Evolutionary conservation across 805 yeast species (phyloP).

Genomic region (Saturnispora sekii): DNA sequence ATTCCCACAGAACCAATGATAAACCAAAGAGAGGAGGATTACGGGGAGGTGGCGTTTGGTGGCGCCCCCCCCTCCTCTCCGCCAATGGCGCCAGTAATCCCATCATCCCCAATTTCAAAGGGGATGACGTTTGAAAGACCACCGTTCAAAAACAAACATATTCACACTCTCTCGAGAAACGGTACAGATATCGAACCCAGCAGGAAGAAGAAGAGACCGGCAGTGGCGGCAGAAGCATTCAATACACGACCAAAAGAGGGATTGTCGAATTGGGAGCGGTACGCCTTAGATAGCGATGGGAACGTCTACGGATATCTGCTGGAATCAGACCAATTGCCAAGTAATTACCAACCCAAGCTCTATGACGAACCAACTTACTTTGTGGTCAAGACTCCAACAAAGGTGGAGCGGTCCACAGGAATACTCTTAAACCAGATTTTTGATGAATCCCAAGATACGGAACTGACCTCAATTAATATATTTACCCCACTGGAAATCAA

Average conservation of each 20-base stretch:
- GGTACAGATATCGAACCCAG: conserved; percentile 17
- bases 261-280: too few relatives aligned
- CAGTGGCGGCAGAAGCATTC: not conserved
- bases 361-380: conserved; percentile 28
- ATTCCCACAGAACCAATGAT: not conserved
- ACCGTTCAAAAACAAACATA: conserved; percentile 8
- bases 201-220: conserved; percentile 17
- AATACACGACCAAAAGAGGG: too few relatives aligned
- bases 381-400: conserved; percentile 19
- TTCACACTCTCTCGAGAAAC: conserved; percentile 13
- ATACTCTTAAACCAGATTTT: conserved; percentile 36
- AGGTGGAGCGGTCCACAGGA: conserved; percentile 27
- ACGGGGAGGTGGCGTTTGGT: conserved; percentile 6
- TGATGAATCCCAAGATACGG: conserved; percentile 28
- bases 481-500: conserved; percentile 28
- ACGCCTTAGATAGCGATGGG: conserved; percentile 40
- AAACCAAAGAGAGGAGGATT: not conserved
- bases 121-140: conserved; percentile 7
- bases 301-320: conserved; percentile 26
- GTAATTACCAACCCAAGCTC: conserved; percentile 22
- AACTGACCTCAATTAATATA: conserved; percentile 19
- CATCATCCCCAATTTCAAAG: conserved; percentile 22
- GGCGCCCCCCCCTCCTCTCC: conserved; percentile 1
- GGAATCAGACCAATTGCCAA: conserved; percentile 23
- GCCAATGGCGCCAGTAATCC: conserved; percentile 10